Conservation (phyloP, 768 basidiomycete genomes). For the Boletus rubescentipes region DNA sequence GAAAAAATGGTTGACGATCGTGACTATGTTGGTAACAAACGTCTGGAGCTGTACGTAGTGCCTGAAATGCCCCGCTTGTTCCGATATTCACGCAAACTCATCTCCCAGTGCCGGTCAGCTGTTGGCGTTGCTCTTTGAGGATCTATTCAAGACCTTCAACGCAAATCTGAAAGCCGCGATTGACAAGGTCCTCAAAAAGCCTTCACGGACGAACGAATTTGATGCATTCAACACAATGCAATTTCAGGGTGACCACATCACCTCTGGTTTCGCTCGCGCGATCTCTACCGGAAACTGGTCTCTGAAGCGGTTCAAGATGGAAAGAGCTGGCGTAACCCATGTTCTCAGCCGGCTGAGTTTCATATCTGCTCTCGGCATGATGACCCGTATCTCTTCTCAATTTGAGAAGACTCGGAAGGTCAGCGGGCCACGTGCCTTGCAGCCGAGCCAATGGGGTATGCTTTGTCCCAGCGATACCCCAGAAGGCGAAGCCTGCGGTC, state of each 20-base stretch:
- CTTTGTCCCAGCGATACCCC: conserved; percentile 98
- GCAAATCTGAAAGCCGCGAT: conserved; percentile 92
- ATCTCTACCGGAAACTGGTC: conserved; percentile 99
- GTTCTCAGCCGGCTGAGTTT: conserved; percentile 94
- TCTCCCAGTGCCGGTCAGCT: conserved; percentile 89
- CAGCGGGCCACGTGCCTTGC: conserved; percentile 93
- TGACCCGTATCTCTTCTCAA: conserved; percentile 98
- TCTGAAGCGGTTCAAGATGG: conserved; percentile 98
- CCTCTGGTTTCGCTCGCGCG: conserved; percentile 92
- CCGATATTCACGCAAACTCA: conserved; percentile 8
- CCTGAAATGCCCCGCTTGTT: conserved; percentile 3
- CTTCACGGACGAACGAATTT: conserved; percentile 90
- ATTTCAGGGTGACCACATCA: conserved; percentile 95
- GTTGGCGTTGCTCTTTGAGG: conserved; percentile 93
- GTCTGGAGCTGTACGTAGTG: conserved; percentile 83
- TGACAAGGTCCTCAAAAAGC: conserved; percentile 96
- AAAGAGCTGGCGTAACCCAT: conserved; percentile 97
- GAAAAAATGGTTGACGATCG: conserved; percentile 97
- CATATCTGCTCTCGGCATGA: conserved; percentile 98
- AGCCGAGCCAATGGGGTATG: conserved; percentile 99
- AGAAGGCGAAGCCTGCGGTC: conserved; percentile 98
- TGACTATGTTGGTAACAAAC: conserved; percentile 99
- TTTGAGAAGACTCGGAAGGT: conserved; percentile 99
- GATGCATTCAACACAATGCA: conserved; percentile 94
- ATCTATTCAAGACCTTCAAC: conserved; percentile 98